Evolutionary conservation across 345 rosid species (phyloP).

Genomic region (Firmiana major): DNA sequence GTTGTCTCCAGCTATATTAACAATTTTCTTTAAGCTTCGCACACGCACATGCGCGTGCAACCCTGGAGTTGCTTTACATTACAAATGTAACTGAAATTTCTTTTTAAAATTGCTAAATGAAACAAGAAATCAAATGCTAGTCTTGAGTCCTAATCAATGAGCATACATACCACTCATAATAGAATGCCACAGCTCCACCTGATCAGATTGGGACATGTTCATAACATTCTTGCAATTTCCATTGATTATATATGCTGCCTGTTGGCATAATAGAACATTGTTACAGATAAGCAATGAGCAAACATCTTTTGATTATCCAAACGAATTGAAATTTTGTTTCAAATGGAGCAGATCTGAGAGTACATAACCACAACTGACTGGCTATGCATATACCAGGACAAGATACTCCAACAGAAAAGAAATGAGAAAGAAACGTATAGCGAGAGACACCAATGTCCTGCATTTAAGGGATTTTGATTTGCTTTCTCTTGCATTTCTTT

Average conservation of each 20-base stretch:
- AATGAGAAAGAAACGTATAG: not conserved
- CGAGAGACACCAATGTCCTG: not conserved
- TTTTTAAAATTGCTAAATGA: not conserved
- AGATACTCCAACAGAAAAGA: not conserved
- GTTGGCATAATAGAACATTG: slow-evolving; percentile 25
- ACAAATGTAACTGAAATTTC: not conserved
- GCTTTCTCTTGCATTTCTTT: not conserved
- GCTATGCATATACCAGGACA: not conserved
- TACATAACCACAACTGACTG: not conserved
- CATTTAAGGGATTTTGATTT: not conserved
- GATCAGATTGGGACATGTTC: slow-evolving; percentile 95
- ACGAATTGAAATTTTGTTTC: not conserved
- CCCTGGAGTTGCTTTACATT: not conserved
- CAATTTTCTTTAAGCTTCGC: not conserved
- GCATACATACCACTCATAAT: slow-evolving; percentile 67
- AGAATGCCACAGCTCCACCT: slow-evolving; percentile 76
- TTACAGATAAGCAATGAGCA: not conserved
- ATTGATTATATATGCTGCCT: slow-evolving; percentile 89
- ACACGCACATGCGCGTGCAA: not conserved
- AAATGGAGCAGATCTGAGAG: not conserved
- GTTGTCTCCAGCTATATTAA: not conserved
- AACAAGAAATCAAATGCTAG: not conserved
- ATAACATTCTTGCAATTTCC: slow-evolving; percentile 96
- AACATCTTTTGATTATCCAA: not conserved
- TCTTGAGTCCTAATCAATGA: slow-evolving; percentile 1